Evolutionary conservation across 129 eudicot genomes (phyloP).

Genomic region (Tagetes patula): DNA sequence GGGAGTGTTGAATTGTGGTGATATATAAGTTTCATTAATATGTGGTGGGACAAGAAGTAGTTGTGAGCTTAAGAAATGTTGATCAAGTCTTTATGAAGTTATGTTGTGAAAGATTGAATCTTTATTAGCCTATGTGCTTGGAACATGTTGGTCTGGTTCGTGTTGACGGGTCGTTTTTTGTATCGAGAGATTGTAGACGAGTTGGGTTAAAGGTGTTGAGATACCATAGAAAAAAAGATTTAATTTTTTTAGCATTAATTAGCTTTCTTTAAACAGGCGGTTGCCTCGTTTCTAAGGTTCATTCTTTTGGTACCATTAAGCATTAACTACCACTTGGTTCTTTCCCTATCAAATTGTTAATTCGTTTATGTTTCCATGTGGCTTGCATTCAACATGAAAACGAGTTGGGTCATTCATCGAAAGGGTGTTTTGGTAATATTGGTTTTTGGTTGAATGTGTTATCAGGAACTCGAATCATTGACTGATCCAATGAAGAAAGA

Average conservation of each 20-base stretch:
- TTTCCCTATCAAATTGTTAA: constrained; percentile 16
- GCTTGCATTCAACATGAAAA: constrained; percentile 17
- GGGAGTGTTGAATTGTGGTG: neutral
- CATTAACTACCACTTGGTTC: constrained; percentile 30
- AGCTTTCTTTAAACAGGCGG: neutral
- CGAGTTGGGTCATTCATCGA: constrained; percentile 6
- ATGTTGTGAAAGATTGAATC: constrained; percentile 22
- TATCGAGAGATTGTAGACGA: neutral
- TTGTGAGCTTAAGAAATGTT: constrained; percentile 29
- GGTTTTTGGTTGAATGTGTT: neutral
- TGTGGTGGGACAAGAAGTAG: constrained; percentile 36
- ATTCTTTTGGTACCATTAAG: constrained; percentile 27
- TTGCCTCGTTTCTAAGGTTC: constrained; percentile 21
- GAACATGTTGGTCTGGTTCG: neutral
- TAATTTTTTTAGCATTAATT: constrained; percentile 8
- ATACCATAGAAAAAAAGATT: neutral
- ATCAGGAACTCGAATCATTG: constrained; percentile 82
- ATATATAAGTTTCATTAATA: constrained; percentile 20
- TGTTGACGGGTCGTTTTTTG: neutral
- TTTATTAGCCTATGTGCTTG: constrained; percentile 17
- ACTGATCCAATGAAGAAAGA: constrained; percentile 97
- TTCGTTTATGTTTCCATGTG: constrained; percentile 20
- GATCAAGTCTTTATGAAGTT: constrained; percentile 31
- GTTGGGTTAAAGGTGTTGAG: constrained; percentile 7
- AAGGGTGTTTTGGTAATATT: constrained; percentile 5